Evolutionary conservation across 306 rosid species (phyloP), one percentile per base, ranked within the genome.

Genomic region (Senna siamea): DNA sequence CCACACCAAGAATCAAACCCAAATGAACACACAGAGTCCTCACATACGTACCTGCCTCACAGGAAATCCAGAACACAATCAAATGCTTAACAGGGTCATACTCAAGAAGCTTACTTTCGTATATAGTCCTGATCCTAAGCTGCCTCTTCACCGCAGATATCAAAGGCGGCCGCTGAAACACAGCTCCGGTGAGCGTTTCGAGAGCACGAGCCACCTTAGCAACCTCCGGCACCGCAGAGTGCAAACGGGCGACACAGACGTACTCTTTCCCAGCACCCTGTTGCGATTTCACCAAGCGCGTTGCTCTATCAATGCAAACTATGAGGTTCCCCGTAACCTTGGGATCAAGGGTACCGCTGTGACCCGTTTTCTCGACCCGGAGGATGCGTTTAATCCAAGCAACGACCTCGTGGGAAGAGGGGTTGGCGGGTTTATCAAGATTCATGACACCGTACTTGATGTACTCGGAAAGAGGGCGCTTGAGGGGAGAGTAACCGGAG

Each of bases 191-290:
- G 26, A 88, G 93, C 19, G 93, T 80, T 66, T 89, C 96, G 1
- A 92, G 92, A 0, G 93, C 97, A 7, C 93, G 88, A 7, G 86
- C 86, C 3, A 92, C 97, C 52, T 82, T 88, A 2, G 92, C 72
- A 17, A 89, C 90, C 5, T 89, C 92, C 1, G 92, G 88, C 7
- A 92, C 96, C 0, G 81, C 68, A 6, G 96, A 89, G 38, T 92
- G 97, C 30, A 92, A 73, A 9, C 97, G 82, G 0, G 93, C 96
- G 7, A 92, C 56, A 60, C 97, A 91, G 2, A 89, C 97, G 19
- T 92, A 92, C 85, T 92, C 97, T 30, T 92, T 92, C 10, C 97
- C 96, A 0, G 97, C 93, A 59, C 97, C 96, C 53, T 92, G 96
- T 68, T 89, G 93, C 35, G 96, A 92, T 62, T 92, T 92, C 9